Evolutionary conservation across 148 eudicot genomes (phyloP), one percentile per base, ranked within the genome.

Genomic region (Camellia lanceoleosa): DNA sequence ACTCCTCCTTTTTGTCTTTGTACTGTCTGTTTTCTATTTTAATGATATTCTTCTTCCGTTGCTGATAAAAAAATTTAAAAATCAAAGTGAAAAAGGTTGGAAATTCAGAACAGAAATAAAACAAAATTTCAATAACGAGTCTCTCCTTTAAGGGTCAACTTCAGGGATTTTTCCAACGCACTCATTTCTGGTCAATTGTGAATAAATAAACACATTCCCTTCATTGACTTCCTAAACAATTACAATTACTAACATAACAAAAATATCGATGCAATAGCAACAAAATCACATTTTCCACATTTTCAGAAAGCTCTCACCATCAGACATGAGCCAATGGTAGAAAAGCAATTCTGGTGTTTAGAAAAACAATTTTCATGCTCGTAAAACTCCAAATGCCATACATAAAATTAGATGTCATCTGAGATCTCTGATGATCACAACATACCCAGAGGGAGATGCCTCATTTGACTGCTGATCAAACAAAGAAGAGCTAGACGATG

Each of bases 401-500:
- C 42, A 10, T 47, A 43, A 46, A 63, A 61, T 13, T 5, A 77
- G n/a, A 63, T 20, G 44, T 64, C 59, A 47, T 23, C 47, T 7
- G 46, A n/a, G 7, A 51, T 42, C 47, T 15, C 42, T 43, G 51
- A 66, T 54, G 79, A 82, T 13, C 30, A 38, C n/a, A 20, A 76
- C 90, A 78, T 85, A 89, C 90, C 86, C 90, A 71, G 86, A 73
- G 41, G 82, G 83, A 42, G 92, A 82, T 82, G 59, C 81, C 64
- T 87, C 92, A 73, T 62, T 77, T 61, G 88, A 59, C 54, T 85
- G 88, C 83, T 85, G 90, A 65, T 87, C 92, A 30, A 76, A 78
- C 63, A 59, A 66, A 76, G 90, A 60, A 60, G 87, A 80, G 79
- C 80, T 20, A 76, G 88, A 54, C 38, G 86, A 69, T 15, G 82